Conservation (phyloP, 2,329 filamentous ascomycete genomes). For the Epicoccum nigrum region DNA sequence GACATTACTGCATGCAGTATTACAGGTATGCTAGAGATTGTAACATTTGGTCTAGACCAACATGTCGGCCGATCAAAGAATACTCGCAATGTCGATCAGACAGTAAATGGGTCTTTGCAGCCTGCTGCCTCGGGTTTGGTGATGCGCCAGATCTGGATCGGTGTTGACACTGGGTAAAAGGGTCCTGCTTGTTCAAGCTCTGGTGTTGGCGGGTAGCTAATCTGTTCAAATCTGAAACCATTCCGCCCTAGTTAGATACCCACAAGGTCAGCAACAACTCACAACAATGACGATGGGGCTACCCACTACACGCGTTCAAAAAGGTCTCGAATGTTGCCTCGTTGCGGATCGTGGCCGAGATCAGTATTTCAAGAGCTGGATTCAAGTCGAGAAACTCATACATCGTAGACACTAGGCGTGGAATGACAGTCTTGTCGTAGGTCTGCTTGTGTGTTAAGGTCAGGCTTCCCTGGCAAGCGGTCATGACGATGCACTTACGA, state of each 20-base stretch:
- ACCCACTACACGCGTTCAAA: constrained; percentile 61
- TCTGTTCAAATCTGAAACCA: constrained; percentile 41
- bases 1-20: constrained; percentile 27
- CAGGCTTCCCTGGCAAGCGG: constrained; percentile 14
- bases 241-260: constrained; percentile 46
- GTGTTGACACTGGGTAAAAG: constrained; percentile 67
- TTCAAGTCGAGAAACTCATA: constrained; percentile 65
- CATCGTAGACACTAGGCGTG: constrained; percentile 69
- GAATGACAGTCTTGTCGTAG: constrained; percentile 70
- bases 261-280: constrained; percentile 45
- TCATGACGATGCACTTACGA: constrained; percentile 53
- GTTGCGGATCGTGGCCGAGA: constrained; percentile 75
- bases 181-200: constrained; percentile 62
- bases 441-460: constrained; percentile 55
- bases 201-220: constrained; percentile 40
- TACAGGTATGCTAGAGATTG: constrained; percentile 21
- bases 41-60: constrained; percentile 25
- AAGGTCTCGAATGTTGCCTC: constrained; percentile 71
- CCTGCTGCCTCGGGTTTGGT: constrained; percentile 31
- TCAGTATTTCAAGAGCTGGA: constrained; percentile 64
- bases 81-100: constrained; percentile 25
- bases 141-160: constrained; percentile 63
- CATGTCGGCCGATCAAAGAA: constrained; percentile 21
- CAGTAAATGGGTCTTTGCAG: constrained; percentile 31
- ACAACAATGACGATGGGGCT: constrained; percentile 38